Evolutionary conservation across 805 yeast genomes (phyloP).

Genomic region (Candida ulmi): DNA sequence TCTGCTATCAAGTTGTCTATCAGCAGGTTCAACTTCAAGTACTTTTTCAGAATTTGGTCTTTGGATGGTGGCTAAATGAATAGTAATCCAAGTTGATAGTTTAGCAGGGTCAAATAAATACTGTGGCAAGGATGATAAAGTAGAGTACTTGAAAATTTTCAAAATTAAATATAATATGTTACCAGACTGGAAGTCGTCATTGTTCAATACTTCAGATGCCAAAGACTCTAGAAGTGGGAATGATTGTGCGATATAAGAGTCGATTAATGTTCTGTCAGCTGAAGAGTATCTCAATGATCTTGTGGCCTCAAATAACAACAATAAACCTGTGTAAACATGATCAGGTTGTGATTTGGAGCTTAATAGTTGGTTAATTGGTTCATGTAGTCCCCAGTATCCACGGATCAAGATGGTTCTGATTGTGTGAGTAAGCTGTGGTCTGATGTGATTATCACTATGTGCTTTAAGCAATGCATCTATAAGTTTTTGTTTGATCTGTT

Average conservation of each 20-base stretch:
- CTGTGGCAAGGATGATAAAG: conserved; percentile 54
- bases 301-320: conserved; percentile 50
- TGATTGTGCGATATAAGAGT: conserved; percentile 38
- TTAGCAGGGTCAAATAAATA: conserved; percentile 34
- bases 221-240: conserved; percentile 54
- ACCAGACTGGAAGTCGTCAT: conserved; percentile 29
- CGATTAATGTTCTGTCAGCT: conserved; percentile 43
- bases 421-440: conserved; percentile 54
- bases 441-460: conserved; percentile 35
- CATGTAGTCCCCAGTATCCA: conserved; percentile 31
- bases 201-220: conserved; percentile 35
- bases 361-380: conserved; percentile 30
- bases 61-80: conserved; percentile 56
- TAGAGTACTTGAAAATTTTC: conserved; percentile 59
- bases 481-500: conserved; percentile 47
- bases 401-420: conserved; percentile 46
- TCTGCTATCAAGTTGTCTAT: conserved; percentile 41
- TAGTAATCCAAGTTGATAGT: conserved; percentile 55
- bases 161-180: conserved; percentile 55
- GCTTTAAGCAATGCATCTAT: conserved; percentile 44
- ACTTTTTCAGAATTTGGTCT: conserved; percentile 50
- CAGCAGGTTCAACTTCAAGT: conserved; percentile 40
- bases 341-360: conserved; percentile 29
- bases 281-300: conserved; percentile 52
- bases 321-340: conserved; percentile 46